phyloP scores from a whole-genome alignment of 345 rosid genomes.

The Psidium friedrichsthalianum region DNA sequence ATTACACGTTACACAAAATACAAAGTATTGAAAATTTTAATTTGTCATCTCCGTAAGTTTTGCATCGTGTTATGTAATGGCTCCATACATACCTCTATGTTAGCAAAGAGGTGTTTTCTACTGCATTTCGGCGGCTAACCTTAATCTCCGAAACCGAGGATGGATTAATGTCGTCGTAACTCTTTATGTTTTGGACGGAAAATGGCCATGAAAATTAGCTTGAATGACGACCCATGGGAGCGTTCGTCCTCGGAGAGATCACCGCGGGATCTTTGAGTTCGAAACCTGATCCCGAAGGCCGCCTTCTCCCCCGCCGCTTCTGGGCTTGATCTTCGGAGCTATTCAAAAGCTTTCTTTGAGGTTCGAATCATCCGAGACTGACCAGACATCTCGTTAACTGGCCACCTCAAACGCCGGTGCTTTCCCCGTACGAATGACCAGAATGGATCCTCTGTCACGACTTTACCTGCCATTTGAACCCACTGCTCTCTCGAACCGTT shows the following conservation, averaged over 20 bases:
- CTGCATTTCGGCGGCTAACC: neutral
- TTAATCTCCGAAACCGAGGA: neutral
- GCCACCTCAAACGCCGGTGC: neutral
- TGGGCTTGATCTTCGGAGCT: neutral
- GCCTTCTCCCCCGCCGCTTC: neutral
- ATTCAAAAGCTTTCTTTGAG: neutral
- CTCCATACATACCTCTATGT: neutral
- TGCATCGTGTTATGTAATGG: neutral
- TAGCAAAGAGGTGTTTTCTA: neutral
- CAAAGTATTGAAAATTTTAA: rapidly evolving
- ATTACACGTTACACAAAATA: rapidly evolving
- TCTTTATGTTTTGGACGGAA: neutral
- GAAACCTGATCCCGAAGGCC: neutral
- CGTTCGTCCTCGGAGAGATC: neutral
- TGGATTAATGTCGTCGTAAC: neutral
- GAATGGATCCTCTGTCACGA: slow-evolving; percentile 1
- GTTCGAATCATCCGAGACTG: neutral
- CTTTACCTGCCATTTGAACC: slow-evolving; percentile 8
- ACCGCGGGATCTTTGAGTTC: neutral
- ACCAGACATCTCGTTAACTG: neutral
- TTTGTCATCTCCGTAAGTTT: neutral
- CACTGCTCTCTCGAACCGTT: slow-evolving; percentile 1
- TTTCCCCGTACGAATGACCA: neutral
- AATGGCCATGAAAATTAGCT: neutral
- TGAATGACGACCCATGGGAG: neutral